Percentiles rank a stretch among this genome's conserved stretches.
Conservation (phyloP, 176 grass and related monocot genomes). For the Aegilops umbellulata region DNA sequence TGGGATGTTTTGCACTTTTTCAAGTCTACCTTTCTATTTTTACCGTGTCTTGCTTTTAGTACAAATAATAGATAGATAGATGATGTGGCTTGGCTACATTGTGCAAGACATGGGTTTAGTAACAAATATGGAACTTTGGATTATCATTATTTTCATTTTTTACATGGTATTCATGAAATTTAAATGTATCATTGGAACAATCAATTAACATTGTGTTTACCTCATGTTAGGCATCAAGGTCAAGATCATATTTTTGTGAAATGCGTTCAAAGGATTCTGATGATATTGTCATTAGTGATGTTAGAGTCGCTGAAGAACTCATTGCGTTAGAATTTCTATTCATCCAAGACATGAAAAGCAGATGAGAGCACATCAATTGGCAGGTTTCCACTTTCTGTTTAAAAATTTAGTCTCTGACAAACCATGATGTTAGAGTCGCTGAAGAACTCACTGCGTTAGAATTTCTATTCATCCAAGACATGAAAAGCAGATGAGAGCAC, state of each 20-base stretch:
- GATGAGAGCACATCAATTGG: no score
- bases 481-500: constrained; percentile 16
- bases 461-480: constrained; percentile 71
- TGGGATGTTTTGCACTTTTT: not conserved
- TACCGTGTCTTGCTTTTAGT: not conserved
- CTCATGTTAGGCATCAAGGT: constrained; percentile 56
- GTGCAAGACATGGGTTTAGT: not conserved
- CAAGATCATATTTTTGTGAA: constrained; percentile 29
- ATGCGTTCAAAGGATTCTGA: constrained; percentile 37
- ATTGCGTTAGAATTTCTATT: constrained; percentile 51
- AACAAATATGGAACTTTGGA: not conserved
- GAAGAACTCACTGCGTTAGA: constrained; percentile 55
- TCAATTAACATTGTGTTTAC: constrained; percentile 19
- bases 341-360: constrained; percentile 62
- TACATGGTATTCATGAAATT: constrained; percentile 14
- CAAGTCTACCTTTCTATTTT: not conserved
- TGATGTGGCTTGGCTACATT: not conserved
- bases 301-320: constrained; percentile 52
- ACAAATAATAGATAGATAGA: not conserved
- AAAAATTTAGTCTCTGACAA: no score
- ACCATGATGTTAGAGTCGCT: constrained; percentile 30
- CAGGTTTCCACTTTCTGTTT: no score
- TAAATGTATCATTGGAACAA: constrained; percentile 19
- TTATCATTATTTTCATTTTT: not conserved
- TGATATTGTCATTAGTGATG: constrained; percentile 21